Conservation (phyloP, 768 basidiomycete genomes). For the Podaxis sp. region DNA sequence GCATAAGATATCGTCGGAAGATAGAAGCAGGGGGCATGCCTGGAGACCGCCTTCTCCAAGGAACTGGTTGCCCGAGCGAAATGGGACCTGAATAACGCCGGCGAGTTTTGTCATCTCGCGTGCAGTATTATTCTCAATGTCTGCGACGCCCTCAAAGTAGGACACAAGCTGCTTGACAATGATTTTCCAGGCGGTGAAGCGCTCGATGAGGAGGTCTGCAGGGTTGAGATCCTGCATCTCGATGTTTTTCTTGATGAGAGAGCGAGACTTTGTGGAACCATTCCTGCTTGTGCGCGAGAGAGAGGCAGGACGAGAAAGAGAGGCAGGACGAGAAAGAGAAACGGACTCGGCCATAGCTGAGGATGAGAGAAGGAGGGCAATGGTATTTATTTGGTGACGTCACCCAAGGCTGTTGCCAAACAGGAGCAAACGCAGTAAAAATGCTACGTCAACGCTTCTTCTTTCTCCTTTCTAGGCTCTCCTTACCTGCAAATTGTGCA, state of each 20-base stretch:
- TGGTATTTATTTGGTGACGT: conserved; percentile 7
- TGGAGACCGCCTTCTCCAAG: conserved; percentile 96
- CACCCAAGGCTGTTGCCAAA: conserved; percentile 3
- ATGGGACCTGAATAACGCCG: conserved; percentile 96
- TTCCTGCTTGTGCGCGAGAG: conserved; percentile 60
- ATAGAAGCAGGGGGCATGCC: conserved; percentile 34
- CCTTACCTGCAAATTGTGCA: conserved; percentile 14
- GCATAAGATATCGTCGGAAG: neutral
- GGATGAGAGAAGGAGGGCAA: neutral
- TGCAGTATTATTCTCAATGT: conserved; percentile 94
- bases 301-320: conserved; percentile 71
- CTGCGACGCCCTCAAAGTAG: conserved; percentile 77
- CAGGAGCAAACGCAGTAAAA: conserved; percentile 10
- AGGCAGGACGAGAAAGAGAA: conserved; percentile 61
- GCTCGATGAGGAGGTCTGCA: conserved; percentile 95
- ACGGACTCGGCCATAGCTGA: conserved; percentile 4
- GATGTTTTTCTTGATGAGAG: conserved; percentile 93
- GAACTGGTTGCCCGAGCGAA: conserved; percentile 94
- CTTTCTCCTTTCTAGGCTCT: neutral
- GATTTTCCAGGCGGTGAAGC: conserved; percentile 91
- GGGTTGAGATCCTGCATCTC: conserved; percentile 88
- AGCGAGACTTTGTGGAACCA: conserved; percentile 76
- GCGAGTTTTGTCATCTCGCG: conserved; percentile 91
- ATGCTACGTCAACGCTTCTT: neutral
- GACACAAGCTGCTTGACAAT: conserved; percentile 95